Conservation (phyloP, 257 asterid species). For the Ballota nigra region DNA sequence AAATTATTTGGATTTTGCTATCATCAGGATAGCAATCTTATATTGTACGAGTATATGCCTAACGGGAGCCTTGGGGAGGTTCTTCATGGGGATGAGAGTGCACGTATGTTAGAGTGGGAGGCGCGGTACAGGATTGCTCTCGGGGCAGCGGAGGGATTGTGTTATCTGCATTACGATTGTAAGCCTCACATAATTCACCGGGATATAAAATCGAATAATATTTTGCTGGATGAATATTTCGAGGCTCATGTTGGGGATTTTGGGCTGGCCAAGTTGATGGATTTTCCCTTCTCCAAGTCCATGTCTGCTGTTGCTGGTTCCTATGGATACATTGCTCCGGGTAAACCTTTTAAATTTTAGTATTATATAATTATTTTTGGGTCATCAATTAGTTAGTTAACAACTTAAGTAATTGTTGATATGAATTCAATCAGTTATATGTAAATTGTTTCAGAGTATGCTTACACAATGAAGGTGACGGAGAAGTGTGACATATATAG, state of each 20-base stretch:
- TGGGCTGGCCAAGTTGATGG: constrained; percentile 84
- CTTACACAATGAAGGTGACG: constrained; percentile 93
- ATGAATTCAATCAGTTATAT: too few relatives aligned
- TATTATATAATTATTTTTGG: too few relatives aligned
- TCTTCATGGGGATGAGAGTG: constrained; percentile 48
- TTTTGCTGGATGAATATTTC: constrained; percentile 65
- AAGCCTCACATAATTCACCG: constrained; percentile 86
- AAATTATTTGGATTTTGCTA: constrained; percentile 70
- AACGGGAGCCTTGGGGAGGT: constrained; percentile 86
- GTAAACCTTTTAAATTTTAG: too few relatives aligned
- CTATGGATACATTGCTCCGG: constrained; percentile 96
- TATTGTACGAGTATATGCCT: constrained; percentile 73
- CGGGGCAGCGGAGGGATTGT: constrained; percentile 84
- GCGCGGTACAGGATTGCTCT: constrained; percentile 67
- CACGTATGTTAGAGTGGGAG: constrained; percentile 57
- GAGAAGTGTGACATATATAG: constrained; percentile 88
- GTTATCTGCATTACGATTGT: constrained; percentile 79
- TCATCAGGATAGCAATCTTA: constrained; percentile 72
- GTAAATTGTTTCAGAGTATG: constrained; percentile 57
- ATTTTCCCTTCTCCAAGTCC: constrained; percentile 69
- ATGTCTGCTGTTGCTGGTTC: constrained; percentile 97
- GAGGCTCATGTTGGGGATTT: constrained; percentile 92
- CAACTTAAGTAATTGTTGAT: too few relatives aligned
- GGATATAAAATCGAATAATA: constrained; percentile 83
- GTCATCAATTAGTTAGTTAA: too few relatives aligned